Evolutionary conservation across 2,329 filamentous ascomycete genomes (phyloP).

Genomic region (Pseudovirgaria hyperparasitica): DNA sequence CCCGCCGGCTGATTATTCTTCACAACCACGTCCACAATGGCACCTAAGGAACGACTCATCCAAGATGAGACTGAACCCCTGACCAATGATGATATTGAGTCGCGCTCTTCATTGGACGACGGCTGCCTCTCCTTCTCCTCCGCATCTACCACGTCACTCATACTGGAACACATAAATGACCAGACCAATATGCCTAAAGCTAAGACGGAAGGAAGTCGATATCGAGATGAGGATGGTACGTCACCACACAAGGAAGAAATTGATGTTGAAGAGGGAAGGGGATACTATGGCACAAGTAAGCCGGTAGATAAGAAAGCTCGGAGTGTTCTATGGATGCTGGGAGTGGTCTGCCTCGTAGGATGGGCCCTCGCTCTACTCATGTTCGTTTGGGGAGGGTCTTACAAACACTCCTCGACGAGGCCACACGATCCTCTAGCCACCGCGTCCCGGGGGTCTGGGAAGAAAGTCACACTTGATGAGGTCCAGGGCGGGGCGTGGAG

Average conservation of each 20-base stretch:
- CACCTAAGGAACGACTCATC: slow-evolving; percentile 16
- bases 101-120: slow-evolving; percentile 21
- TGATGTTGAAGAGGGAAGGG: slow-evolving; percentile 39
- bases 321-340: slow-evolving; percentile 48
- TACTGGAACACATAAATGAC: slow-evolving; percentile 65
- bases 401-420: slow-evolving; percentile 50
- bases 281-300: slow-evolving; percentile 31
- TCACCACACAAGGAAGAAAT: slow-evolving; percentile 27
- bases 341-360: slow-evolving; percentile 46
- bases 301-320: slow-evolving; percentile 54
- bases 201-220: slow-evolving; percentile 19
- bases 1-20: too few relatives aligned
- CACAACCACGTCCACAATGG: slow-evolving; percentile 13
- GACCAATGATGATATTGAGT: slow-evolving; percentile 18
- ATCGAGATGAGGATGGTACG: slow-evolving; percentile 27
- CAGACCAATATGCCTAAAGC: slow-evolving; percentile 20
- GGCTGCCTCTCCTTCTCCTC: slow-evolving; percentile 51
- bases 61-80: slow-evolving; percentile 33
- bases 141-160: slow-evolving; percentile 70
- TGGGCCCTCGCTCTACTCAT: slow-evolving; percentile 58
- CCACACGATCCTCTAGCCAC: slow-evolving; percentile 58
- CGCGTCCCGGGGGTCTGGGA: slow-evolving; percentile 48
- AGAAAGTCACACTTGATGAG: slow-evolving; percentile 61
- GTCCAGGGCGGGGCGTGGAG: slow-evolving; percentile 54
- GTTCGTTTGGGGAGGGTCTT: slow-evolving; percentile 53